A percentile compares a stretch with the other conserved stretches of the same genome.
These are phyloP conservation scores for Hortaea sp. DNA, from an alignment of 2,329 filamentous ascomycete species.

Conservation along the genomic window DNA sequence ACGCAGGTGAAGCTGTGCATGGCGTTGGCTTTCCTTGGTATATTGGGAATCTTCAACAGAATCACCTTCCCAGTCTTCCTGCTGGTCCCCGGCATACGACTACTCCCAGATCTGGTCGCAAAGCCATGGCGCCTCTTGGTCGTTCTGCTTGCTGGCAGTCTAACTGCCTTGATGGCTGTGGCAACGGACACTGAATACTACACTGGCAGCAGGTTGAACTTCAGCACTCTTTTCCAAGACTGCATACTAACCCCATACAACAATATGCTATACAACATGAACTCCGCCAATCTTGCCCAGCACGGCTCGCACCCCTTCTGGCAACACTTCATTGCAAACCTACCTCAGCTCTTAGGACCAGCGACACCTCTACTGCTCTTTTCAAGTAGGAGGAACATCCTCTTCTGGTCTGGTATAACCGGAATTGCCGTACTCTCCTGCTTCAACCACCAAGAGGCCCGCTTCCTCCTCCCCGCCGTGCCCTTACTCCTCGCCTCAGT, in stretches of 20 bases:
- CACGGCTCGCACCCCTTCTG: constrained; percentile 45
- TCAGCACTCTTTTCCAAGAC: constrained; percentile 51
- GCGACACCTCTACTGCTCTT: constrained; percentile 38
- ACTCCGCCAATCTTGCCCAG: constrained; percentile 38
- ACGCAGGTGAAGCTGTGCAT: constrained; percentile 67
- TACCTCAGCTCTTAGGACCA: constrained; percentile 44
- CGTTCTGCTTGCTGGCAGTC: constrained; percentile 53
- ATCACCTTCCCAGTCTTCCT: constrained; percentile 96
- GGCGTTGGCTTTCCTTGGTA: constrained; percentile 67
- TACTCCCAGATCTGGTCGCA: constrained; percentile 75
- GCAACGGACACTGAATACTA: constrained; percentile 82
- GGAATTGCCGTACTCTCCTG: constrained; percentile 61
- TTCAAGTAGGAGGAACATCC: constrained; percentile 46
- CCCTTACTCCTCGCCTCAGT: constrained; percentile 69
- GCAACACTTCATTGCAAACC: constrained; percentile 42
- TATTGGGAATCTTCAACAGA: constrained; percentile 88
- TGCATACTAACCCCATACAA: constrained; percentile 43
- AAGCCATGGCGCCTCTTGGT: constrained; percentile 44
- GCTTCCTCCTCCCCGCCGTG: constrained; percentile 65
- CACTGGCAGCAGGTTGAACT: constrained; percentile 55
- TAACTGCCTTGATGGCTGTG: constrained; percentile 66
- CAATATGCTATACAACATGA: constrained; percentile 43
- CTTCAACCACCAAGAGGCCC: constrained; percentile 71
- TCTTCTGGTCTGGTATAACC: constrained; percentile 63
- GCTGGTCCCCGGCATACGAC: constrained; percentile 67